phyloP scores from a whole-genome alignment of 495 filamentous ascomycete species.

The Eremomyces bilateralis region DNA sequence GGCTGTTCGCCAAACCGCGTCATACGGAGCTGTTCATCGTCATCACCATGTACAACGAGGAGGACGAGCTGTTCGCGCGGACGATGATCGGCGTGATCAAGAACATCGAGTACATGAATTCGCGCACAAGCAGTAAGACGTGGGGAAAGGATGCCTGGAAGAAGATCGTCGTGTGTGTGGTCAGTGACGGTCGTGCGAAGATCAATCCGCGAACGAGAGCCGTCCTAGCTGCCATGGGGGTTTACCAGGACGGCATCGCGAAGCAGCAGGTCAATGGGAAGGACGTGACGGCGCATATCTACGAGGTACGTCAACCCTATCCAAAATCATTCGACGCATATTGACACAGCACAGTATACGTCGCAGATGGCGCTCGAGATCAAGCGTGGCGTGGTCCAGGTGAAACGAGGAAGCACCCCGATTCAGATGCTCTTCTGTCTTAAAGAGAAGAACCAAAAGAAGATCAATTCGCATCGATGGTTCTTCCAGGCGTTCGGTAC shows the following conservation, averaged over 20 bases:
- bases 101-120: constrained; percentile 96
- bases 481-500: constrained; percentile 96
- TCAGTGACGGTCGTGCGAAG: constrained; percentile 95
- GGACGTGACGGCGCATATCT: constrained; percentile 95
- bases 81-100: constrained; percentile 97
- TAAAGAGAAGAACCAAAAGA: constrained; percentile 99
- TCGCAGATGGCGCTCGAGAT: constrained; percentile 74
- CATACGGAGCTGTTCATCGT: constrained; percentile 96
- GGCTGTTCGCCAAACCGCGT: constrained; percentile 77
- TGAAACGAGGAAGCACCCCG: constrained; percentile 54
- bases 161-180: constrained; percentile 96
- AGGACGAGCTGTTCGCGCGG: constrained; percentile 86
- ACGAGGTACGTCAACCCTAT: constrained; percentile 34
- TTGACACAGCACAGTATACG: no score
- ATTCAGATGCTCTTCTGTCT: constrained; percentile 97
- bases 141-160: constrained; percentile 99
- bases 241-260: constrained; percentile 95
- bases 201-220: constrained; percentile 86
- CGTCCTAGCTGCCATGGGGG: constrained; percentile 78
- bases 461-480: constrained; percentile 99
- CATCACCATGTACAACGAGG: constrained; percentile 98
- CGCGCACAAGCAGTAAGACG: constrained; percentile 70
- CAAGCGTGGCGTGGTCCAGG: constrained; percentile 67
- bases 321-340: not conserved
- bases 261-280: constrained; percentile 96